Evolutionary conservation across 2,329 filamentous ascomycete species (phyloP), one percentile per base, ranked within the genome.

Genomic region (Emydomyces testavorans): DNA sequence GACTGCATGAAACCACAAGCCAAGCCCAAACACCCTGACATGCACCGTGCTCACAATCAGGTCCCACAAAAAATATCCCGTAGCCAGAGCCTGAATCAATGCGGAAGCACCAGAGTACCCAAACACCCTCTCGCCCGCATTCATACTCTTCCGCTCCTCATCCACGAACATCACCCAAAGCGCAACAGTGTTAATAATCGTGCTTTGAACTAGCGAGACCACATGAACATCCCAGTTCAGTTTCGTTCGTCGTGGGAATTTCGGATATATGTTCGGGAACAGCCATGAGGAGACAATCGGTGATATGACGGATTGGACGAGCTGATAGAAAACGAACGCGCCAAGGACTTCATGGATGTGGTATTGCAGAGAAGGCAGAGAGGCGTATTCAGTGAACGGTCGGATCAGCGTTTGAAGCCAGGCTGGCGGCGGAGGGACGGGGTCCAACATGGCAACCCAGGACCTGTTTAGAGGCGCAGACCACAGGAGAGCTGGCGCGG

Each of bases 151-250:
- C 44, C 78, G 66, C 62, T 80, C 77, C 36, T 73, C 59, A 58
- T 82, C 78, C 16, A 53, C 62, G 52, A 65, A 67, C 60, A 80
- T 77, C 34, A 79, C 72, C 69, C 73, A 81, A 13, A 82, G 60
- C 21, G 77, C 76, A 37, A 76, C 55, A 3, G 58, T 60, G 58
- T 73, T 76, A 57, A 82, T 75, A 15, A 80, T 57, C 6, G 70
- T 66, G 51, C 71, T 74, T 65, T 82, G 79, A 29, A 79, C 65
- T 35, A 82, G 68, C 0, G 75, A 78, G 35, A 82, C 79, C 47
- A 81, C 73, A 58, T 82, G 79, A 6, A 82, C 77, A 62, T 82
- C 75, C 79, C 79, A 82, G 64, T 80, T 82, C 44, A 81, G 64
- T 54, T 71, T 72, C 1, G 77, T 81, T 40, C 77, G 73, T 20